These are phyloP conservation scores for Triangularia verruculosa DNA, from an alignment of 2,329 filamentous ascomycete species.

Conservation along the genomic window DNA sequence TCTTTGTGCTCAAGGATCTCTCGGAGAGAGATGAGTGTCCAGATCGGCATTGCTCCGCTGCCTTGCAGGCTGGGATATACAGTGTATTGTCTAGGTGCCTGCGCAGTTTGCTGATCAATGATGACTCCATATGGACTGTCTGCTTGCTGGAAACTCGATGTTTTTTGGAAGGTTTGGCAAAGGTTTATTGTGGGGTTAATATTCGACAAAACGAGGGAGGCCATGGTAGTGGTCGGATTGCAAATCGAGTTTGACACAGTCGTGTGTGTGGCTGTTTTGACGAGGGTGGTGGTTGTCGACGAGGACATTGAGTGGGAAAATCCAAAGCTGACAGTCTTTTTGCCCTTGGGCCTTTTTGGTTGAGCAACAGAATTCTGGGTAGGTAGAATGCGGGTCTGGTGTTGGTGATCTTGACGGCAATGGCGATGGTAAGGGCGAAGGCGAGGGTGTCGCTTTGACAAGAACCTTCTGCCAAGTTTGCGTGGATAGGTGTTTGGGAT, in stretches of 20 bases:
- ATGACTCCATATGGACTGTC: background rate
- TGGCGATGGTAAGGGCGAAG: background rate
- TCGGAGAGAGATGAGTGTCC: slow-evolving; percentile 15
- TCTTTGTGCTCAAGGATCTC: slow-evolving; percentile 13
- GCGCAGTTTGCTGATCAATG: background rate
- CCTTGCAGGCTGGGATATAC: background rate
- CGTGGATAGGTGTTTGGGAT: background rate
- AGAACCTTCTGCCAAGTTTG: background rate
- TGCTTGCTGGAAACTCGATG: background rate
- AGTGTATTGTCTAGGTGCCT: background rate
- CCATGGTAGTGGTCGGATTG: background rate
- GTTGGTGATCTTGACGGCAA: background rate
- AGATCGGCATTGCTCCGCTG: background rate
- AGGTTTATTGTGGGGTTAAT: background rate
- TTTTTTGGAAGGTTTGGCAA: background rate
- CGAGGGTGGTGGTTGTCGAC: background rate
- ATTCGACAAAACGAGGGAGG: background rate
- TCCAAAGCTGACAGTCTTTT: background rate
- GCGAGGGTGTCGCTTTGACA: background rate
- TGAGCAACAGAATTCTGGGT: background rate
- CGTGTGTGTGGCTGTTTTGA: background rate
- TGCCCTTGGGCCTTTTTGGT: background rate
- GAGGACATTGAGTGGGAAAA: background rate
- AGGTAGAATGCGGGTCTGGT: background rate
- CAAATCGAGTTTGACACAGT: background rate